Evolutionary conservation across 108 stramenopile species (phyloP).

Genomic region (Parmales sp.): DNA sequence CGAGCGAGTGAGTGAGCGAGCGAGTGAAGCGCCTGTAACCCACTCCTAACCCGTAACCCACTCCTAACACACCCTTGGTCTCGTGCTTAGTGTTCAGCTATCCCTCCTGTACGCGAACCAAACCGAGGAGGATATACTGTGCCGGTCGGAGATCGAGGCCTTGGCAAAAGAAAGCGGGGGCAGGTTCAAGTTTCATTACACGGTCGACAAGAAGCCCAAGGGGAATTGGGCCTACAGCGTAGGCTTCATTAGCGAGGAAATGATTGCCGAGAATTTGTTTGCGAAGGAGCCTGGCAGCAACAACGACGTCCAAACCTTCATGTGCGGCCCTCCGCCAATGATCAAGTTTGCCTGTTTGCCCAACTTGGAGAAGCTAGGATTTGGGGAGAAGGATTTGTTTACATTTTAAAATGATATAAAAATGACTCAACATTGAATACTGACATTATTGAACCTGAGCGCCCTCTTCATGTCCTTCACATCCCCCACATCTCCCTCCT

Average conservation of each 20-base stretch:
- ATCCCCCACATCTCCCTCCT: no score
- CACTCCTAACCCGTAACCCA: neutral
- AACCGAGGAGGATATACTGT: constrained; percentile 87
- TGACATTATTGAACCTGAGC: no score
- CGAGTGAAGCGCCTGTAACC: neutral
- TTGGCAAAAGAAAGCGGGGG: constrained; percentile 23
- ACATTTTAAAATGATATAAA: no score
- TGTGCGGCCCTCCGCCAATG: constrained; percentile 99
- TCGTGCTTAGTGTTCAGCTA: constrained; percentile 9
- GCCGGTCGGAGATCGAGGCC: constrained; percentile 74
- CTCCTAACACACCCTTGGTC: neutral
- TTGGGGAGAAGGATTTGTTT: constrained; percentile 63
- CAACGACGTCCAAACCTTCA: constrained; percentile 54
- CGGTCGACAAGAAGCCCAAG: constrained; percentile 63
- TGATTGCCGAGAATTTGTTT: constrained; percentile 45
- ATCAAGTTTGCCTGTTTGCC: constrained; percentile 92
- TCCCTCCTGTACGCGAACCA: constrained; percentile 42
- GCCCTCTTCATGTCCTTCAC: no score
- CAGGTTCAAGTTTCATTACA: constrained; percentile 79
- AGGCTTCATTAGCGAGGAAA: constrained; percentile 88
- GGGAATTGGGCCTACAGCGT: constrained; percentile 56
- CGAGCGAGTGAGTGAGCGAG: neutral
- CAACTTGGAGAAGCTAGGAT: constrained; percentile 77
- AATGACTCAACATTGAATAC: no score
- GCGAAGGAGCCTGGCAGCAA: neutral